Percentiles rank a stretch among this genome's conserved stretches.
phyloP scores from a whole-genome alignment of 208 protist genomes.

The Leptomonas pyrrhocoris region DNA sequence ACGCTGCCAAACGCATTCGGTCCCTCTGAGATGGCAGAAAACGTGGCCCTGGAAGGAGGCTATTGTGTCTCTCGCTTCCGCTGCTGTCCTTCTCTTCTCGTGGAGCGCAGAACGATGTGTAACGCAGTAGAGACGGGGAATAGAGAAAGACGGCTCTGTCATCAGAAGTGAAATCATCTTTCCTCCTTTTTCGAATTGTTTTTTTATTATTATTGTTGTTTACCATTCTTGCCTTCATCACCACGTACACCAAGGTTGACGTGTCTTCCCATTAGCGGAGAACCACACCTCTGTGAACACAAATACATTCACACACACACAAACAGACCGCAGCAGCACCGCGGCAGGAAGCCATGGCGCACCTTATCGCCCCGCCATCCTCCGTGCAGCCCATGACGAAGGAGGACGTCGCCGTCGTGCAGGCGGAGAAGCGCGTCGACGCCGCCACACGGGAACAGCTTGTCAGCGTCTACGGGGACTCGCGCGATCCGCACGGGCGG shows the following conservation, averaged over 20 bases:
- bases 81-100: too few species aligned
- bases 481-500: conserved; percentile 17
- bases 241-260: not conserved
- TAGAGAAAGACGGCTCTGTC: too few species aligned
- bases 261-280: not conserved
- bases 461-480: conserved; percentile 45
- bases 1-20: too few species aligned
- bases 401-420: conserved; percentile 40
- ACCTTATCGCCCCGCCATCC: conserved; percentile 31
- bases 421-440: conserved; percentile 56
- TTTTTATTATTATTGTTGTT: too few species aligned
- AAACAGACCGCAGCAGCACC: not conserved
- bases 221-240: not conserved
- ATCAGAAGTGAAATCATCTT: too few species aligned
- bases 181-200: too few species aligned
- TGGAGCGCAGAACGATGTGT: too few species aligned
- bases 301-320: conserved; percentile 6
- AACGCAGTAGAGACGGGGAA: too few species aligned
- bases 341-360: conserved; percentile 29
- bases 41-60: too few species aligned
- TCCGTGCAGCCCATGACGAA: conserved; percentile 36
- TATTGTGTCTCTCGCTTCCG: too few species aligned
- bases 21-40: too few species aligned
- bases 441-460: conserved; percentile 44
- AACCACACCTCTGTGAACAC: not conserved